Percentiles rank a stretch among this genome's conserved stretches.
Evolutionary conservation across 1,284 basidiomycete species (phyloP).

Genomic region (Boletus holoroseus): DNA sequence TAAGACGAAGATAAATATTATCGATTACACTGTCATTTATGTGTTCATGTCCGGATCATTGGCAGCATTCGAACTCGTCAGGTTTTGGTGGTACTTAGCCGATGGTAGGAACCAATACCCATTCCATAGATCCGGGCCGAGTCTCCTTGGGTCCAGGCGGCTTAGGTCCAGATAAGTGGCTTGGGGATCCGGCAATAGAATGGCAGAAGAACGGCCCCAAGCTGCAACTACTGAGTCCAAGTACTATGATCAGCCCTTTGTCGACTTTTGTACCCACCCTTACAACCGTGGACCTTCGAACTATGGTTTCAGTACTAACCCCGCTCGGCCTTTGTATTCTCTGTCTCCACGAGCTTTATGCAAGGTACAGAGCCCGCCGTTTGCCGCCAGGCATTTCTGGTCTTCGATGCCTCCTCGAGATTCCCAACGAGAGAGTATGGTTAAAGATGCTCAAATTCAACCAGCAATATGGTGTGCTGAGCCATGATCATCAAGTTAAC

Average conservation of each 20-base stretch:
- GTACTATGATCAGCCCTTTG: not conserved
- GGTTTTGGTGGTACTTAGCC: too few species aligned
- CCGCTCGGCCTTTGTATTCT: conserved; percentile 1
- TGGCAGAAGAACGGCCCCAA: too few species aligned
- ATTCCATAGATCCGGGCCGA: too few species aligned
- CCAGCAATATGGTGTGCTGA: conserved; percentile 11
- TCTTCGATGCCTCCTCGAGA: conserved; percentile 10
- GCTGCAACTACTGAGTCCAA: not conserved
- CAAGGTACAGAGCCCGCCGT: conserved; percentile 1
- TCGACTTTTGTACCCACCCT: not conserved
- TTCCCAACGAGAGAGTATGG: conserved; percentile 12
- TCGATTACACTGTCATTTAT: too few species aligned
- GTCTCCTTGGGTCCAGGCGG: too few species aligned
- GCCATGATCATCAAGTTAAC: not conserved
- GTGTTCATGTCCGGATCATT: too few species aligned
- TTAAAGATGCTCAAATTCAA: conserved; percentile 13
- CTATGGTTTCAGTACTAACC: not conserved
- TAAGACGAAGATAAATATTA: too few species aligned
- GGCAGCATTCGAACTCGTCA: too few species aligned
- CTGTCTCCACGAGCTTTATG: conserved; percentile 9
- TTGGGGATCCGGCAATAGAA: not conserved
- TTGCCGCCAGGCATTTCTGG: conserved; percentile 20
- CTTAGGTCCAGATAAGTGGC: not conserved
- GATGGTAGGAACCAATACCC: too few species aligned
- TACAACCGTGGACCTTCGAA: not conserved